These are phyloP conservation scores for Keithomyces neogunnii DNA, from an alignment of 2,329 filamentous ascomycete genomes.

Conservation along the genomic window DNA sequence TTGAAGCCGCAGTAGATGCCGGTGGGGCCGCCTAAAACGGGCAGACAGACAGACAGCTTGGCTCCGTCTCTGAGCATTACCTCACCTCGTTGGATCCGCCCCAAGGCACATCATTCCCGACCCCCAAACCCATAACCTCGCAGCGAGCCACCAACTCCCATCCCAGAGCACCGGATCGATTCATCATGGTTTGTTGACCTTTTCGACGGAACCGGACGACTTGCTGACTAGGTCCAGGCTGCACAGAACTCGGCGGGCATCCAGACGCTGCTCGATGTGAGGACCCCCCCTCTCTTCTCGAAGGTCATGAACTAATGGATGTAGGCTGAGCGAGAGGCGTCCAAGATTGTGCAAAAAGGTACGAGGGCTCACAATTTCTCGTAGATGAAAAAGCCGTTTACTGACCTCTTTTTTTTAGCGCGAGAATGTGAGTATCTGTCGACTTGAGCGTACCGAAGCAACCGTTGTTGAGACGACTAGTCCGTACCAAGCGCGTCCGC, in stretches of 20 bases:
- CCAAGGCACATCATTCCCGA: not conserved
- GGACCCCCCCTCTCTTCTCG: slow-evolving; percentile 21
- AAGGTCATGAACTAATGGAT: slow-evolving; percentile 2
- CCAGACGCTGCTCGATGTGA: slow-evolving; percentile 96
- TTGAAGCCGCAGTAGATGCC: not conserved
- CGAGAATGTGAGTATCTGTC: slow-evolving; percentile 66
- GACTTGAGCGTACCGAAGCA: not conserved
- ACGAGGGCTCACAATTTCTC: slow-evolving; percentile 17
- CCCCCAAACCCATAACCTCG: not conserved
- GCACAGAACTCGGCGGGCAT: slow-evolving; percentile 98
- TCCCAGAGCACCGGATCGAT: not conserved
- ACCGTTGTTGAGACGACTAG: slow-evolving; percentile 11
- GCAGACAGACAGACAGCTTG: not conserved
- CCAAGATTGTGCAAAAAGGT: slow-evolving; percentile 99
- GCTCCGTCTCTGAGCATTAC: not conserved
- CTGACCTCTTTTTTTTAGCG: slow-evolving; percentile 38
- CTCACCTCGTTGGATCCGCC: not conserved
- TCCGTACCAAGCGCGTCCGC: slow-evolving; percentile 91
- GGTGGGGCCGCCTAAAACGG: not conserved
- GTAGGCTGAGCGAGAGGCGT: slow-evolving; percentile 93
- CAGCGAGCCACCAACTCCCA: not conserved
- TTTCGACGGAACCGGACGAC: not conserved
- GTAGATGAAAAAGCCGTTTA: not conserved
- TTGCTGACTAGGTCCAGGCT: slow-evolving; percentile 50
- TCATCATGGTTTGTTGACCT: slow-evolving; percentile 8